Evolutionary conservation across 2,329 filamentous ascomycete genomes (phyloP), one percentile per base, ranked within the genome.

Genomic region (Sporothrix brunneoviolacea): DNA sequence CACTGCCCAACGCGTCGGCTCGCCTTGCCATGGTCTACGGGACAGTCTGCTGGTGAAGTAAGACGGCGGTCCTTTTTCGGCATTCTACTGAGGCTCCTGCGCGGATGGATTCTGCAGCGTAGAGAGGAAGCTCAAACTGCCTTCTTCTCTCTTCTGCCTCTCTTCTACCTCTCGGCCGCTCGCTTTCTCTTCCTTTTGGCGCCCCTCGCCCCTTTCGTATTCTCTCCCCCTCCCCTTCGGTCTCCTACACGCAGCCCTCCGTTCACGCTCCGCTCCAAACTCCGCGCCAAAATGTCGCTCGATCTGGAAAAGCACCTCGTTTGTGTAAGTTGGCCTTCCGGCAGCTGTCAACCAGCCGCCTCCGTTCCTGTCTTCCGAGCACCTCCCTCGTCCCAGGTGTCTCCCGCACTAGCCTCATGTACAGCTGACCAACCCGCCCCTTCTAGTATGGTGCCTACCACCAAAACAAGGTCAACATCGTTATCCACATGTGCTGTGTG

Each of bases 361-460:
- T 24, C n/a, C n/a, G 13, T 44, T 28, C 18, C 24, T 43, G 16
- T 41, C 6, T 12, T 4, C 30, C 30, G 9, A n/a, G n/a, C 30
- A 13, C 7, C 15, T 27, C 32, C 24, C 27, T 19, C 37, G 28
- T 44, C 12, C 30, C 12, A 18, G 10, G 13, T 43, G 39, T 39
- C 50, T 52, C 45, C 13, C 12, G 30, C 24, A 38, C 16, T 41
- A 32, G 42, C 15, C 36, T 38, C 8, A 13, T 13, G 27, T 35
- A n/a, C 21, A 13, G 15, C 36, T 42, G 21, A 47, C 38, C n/a
- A 46, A 47, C 51, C 7, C 27, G 16, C 18, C n/a, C 10, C 1
- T 33, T 18, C 22, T 12, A 93, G 88, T 93, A 93, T 72, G 88
- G 87, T 65, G 79, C 86, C 53, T 91, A 93, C 64, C 88, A 93